These are phyloP conservation scores for Diplodia intermedia DNA, from an alignment of 2,329 filamentous ascomycete species.

Conservation along the genomic window DNA sequence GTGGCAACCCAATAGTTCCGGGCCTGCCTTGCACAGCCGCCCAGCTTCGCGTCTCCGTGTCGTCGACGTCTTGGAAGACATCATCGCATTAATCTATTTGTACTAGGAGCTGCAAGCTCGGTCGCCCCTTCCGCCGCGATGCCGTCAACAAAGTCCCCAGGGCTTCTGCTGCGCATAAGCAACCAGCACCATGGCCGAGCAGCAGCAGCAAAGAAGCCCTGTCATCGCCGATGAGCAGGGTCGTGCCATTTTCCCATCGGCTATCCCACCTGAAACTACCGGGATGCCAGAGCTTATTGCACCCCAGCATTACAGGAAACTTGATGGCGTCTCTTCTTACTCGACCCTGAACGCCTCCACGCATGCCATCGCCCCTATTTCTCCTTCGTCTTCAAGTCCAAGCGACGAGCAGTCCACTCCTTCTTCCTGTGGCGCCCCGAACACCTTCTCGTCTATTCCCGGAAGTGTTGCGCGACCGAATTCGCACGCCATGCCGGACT, in stretches of 20 bases:
- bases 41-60: neutral
- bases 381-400: neutral
- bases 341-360: neutral
- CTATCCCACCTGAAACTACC: conserved; percentile 28
- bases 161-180: neutral
- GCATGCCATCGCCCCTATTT: neutral
- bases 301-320: conserved; percentile 10
- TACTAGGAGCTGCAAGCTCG: neutral
- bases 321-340: conserved; percentile 2
- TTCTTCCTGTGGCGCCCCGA: neutral
- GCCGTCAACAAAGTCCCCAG: neutral
- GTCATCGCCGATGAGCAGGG: conserved; percentile 21
- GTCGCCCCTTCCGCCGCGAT: neutral
- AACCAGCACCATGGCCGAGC: neutral
- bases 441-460: neutral
- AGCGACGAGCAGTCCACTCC: neutral
- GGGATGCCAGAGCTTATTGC: conserved; percentile 25
- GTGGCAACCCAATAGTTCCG: neutral
- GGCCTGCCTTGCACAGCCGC: neutral
- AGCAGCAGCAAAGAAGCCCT: conserved; percentile 14
- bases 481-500: neutral
- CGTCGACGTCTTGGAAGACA: conserved; percentile 15
- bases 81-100: neutral
- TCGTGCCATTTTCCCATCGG: conserved; percentile 12
- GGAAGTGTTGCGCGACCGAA: neutral